Conservation (phyloP, 768 basidiomycete species). For the Piloderma croceum region DNA sequence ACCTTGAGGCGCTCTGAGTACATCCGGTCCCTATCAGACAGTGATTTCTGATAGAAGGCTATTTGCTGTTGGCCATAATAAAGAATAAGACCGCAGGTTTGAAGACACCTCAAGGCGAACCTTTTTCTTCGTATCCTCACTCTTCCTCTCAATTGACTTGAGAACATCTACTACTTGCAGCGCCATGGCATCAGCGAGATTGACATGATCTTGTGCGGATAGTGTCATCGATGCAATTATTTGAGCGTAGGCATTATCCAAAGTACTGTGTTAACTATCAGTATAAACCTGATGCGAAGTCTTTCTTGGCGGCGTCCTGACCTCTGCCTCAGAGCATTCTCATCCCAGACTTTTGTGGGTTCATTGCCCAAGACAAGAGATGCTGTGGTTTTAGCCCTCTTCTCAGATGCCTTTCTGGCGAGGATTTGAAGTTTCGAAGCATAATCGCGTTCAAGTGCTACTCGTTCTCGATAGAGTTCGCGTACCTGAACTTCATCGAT, state of each 20-base stretch:
- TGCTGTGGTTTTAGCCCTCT: conserved; percentile 54
- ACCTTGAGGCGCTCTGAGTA: conserved; percentile 72
- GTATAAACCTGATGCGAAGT: conserved; percentile 9
- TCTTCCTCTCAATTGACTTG: conserved; percentile 51
- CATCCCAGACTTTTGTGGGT: conserved; percentile 59
- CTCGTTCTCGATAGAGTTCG: conserved; percentile 65
- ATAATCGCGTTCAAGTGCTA: conserved; percentile 72
- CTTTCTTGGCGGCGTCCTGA: conserved; percentile 20
- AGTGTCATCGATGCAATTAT: conserved; percentile 56
- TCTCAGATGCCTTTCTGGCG: conserved; percentile 63
- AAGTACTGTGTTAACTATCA: conserved; percentile 42
- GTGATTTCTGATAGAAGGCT: conserved; percentile 63
- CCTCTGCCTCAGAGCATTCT: conserved; percentile 51
- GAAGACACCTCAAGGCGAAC: conserved; percentile 26
- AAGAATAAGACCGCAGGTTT: conserved; percentile 3
- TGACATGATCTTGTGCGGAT: conserved; percentile 64
- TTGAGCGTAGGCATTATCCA: conserved; percentile 65
- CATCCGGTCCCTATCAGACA: conserved; percentile 63
- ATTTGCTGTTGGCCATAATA: conserved; percentile 43
- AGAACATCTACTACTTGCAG: conserved; percentile 62
- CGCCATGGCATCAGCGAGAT: conserved; percentile 55
- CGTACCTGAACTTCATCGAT: conserved; percentile 45
- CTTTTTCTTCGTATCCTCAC: conserved; percentile 66
- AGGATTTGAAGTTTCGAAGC: conserved; percentile 63
- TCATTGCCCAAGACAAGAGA: conserved; percentile 59